A percentile compares a stretch with the other conserved stretches of the same genome.
Evolutionary conservation across 1,284 basidiomycete genomes (phyloP).

Genomic region (Tetrapyrgos nigripes): DNA sequence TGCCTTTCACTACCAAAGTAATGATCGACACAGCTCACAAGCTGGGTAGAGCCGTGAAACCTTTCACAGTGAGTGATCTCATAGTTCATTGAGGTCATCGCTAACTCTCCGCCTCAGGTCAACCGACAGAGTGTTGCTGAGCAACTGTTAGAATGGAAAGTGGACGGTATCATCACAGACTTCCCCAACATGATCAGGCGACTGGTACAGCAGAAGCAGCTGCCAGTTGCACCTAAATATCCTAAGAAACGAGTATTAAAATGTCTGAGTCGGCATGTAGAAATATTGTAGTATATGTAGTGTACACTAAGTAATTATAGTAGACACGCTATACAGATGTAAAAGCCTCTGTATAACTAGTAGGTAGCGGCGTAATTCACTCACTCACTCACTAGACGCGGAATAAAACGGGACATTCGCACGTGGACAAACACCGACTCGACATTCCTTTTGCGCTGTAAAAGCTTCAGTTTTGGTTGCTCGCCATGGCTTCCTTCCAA

Average conservation of each 20-base stretch:
- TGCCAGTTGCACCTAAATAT: conserved; percentile 58
- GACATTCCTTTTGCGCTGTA: not conserved
- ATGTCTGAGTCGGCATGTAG: conserved; percentile 58
- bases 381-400: no score
- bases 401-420: not conserved
- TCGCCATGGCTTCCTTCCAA: conserved; percentile 38
- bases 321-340: no score
- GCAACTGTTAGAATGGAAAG: conserved; percentile 61
- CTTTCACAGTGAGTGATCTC: conserved; percentile 68
- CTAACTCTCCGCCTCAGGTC: conserved; percentile 48
- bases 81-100: not conserved
- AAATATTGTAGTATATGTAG: not conserved
- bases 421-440: not conserved
- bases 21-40: conserved; percentile 74
- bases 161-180: conserved; percentile 79
- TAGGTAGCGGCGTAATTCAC: no score
- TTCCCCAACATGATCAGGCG: conserved; percentile 64
- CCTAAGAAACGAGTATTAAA: conserved; percentile 60
- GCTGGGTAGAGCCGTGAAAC: conserved; percentile 67
- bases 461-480: not conserved
- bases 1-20: conserved; percentile 65
- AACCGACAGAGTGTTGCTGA: conserved; percentile 67
- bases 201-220: conserved; percentile 54
- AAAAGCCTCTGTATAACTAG: no score
- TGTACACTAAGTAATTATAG: not conserved